These are phyloP conservation scores for Tuber microsphaerosporum DNA, from an alignment of 495 filamentous ascomycete genomes.

Conservation along the genomic window DNA sequence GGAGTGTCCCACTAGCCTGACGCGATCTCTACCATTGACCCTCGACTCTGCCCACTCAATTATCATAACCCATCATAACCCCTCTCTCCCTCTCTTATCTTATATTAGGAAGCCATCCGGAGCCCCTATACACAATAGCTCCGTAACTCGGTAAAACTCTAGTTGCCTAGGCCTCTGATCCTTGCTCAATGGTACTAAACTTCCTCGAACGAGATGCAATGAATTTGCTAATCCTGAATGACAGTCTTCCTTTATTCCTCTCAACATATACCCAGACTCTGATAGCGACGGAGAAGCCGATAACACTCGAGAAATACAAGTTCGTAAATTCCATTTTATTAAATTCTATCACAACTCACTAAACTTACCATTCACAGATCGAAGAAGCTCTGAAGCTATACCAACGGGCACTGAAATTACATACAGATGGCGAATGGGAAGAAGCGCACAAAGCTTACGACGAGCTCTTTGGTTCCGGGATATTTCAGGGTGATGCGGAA, in stretches of 20 bases:
- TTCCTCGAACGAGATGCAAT: too few relatives aligned
- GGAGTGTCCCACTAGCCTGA: not conserved
- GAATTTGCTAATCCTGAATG: not conserved
- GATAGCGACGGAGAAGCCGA: conserved; percentile 85
- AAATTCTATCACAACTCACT: not conserved
- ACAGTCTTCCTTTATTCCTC: conserved; percentile 58
- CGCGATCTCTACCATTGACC: not conserved
- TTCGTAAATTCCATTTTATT: conserved; percentile 24
- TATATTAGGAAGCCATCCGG: not conserved
- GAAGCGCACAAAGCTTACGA: conserved; percentile 78
- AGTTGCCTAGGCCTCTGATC: not conserved
- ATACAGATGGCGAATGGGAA: conserved; percentile 76
- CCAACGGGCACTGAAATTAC: conserved; percentile 81
- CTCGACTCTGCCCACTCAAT: not conserved
- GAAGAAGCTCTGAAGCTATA: conserved; percentile 96
- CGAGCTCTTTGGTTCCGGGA: conserved; percentile 78
- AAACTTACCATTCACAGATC: conserved; percentile 51
- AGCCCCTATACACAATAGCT: not conserved
- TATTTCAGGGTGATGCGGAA: conserved; percentile 52
- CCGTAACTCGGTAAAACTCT: not conserved
- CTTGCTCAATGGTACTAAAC: not conserved
- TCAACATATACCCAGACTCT: conserved; percentile 90
- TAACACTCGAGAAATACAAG: conserved; percentile 84
- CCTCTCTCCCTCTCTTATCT: not conserved
- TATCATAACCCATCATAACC: not conserved